Base-by-base conservation (phyloP, 805 yeast species). In the Cyberlindnera saturnus region DNA sequence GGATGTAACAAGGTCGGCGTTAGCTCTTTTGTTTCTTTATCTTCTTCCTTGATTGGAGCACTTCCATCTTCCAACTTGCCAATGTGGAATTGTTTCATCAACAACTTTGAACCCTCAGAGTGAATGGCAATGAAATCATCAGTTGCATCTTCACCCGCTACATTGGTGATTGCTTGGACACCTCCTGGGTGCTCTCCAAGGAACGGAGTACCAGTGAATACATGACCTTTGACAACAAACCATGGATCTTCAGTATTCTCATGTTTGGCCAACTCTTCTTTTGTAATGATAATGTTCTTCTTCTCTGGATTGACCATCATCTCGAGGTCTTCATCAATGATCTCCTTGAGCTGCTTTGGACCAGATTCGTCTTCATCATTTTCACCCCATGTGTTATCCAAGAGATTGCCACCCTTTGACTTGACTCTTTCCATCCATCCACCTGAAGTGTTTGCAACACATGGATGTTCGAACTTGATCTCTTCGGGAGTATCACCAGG, bases 391-490 rank as follows among this genome's bases (percentile, higher is more conserved):
- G 52, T 59, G n/a, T 46, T 35, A 29, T 55, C 57, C n/a, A 60
- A 42, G 8, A 61, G 38, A 40, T 62, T 57, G 35, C 66, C 66
- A 20, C 65, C 65, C 32, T 55, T 49, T 6, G 50, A 50, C 40
- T 62, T 63, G 19, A 64, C 63, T 33, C 65, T 50, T 33, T 63
- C 67, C 67, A 64, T 64, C 68, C 68, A 64, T 4, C 68, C 68
- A 42, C 60, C 64, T 6, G 54, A 38, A 16, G 46, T 53, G 29
- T 48, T 56, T 3, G 64, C 62, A 31, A 41, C 29, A 32, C 48
- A 52, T 1, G 64, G 64, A 42, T 59, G 64, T 42, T 60, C 58
- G 47, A 57, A 61, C 39, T 43, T 46, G 23, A 52, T 46, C 26
- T 46, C 50, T 20, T 43, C 46, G 15, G 37, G 43, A 35, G 23